phyloP scores from a whole-genome alignment of 768 basidiomycete species.

The Vararia minispora region DNA sequence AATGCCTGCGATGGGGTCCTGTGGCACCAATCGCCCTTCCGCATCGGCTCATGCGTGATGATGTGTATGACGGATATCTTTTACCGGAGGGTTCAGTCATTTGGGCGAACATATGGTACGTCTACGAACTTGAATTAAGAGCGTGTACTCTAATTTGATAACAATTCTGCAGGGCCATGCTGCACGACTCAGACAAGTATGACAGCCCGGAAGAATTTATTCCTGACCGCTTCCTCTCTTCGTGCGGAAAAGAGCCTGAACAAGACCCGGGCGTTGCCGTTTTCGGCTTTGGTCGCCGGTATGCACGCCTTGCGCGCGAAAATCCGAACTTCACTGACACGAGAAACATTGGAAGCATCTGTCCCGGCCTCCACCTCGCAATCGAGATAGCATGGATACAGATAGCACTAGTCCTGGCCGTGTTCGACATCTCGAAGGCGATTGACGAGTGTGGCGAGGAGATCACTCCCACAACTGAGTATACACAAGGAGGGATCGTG shows the following conservation, averaged over 20 bases:
- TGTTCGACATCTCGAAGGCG: no score
- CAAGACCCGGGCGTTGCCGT: slow-evolving; percentile 3
- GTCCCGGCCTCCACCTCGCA: no score
- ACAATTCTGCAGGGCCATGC: slow-evolving; percentile 17
- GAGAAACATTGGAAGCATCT: no score
- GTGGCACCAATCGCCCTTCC: slow-evolving; percentile 18
- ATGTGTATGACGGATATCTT: slow-evolving; percentile 19
- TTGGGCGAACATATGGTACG: slow-evolving; percentile 22
- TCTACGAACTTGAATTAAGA: no score
- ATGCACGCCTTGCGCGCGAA: no score
- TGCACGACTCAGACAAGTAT: slow-evolving; percentile 18
- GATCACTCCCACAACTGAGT: no score
- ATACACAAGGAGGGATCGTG: no score
- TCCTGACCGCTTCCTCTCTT: slow-evolving; percentile 18
- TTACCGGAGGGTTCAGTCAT: slow-evolving; percentile 20
- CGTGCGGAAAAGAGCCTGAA: slow-evolving; percentile 3
- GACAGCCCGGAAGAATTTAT: slow-evolving; percentile 16
- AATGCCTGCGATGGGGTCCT: slow-evolving; percentile 19
- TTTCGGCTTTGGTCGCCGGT: slow-evolving; percentile 9
- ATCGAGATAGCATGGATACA: no score
- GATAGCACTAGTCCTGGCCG: no score
- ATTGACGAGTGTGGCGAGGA: no score
- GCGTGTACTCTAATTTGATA: slow-evolving; percentile 2
- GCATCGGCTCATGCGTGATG: slow-evolving; percentile 18
- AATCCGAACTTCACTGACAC: no score